phyloP scores from a whole-genome alignment of 306 rosid species.

The Vachellia collinsii region DNA sequence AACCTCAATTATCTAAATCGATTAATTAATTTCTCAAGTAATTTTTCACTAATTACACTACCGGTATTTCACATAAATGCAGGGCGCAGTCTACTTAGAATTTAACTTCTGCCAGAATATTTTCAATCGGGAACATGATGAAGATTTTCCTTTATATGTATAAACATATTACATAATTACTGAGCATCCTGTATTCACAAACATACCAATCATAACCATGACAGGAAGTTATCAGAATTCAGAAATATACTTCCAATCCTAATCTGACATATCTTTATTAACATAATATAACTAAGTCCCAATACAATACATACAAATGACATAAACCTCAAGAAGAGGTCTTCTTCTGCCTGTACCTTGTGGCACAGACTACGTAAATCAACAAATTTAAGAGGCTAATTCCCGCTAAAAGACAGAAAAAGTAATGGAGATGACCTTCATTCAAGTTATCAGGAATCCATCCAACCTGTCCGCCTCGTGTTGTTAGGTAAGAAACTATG shows the following conservation, averaged over 20 bases:
- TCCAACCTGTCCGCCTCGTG: conserved; percentile 63
- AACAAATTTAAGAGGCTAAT: conserved; percentile 76
- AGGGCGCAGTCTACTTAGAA: neutral
- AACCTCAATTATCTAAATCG: neutral
- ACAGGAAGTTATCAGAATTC: neutral
- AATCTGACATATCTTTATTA: too few species aligned
- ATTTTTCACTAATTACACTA: neutral
- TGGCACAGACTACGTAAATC: conserved; percentile 64
- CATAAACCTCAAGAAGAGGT: conserved; percentile 48
- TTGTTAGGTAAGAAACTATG: conserved; percentile 72
- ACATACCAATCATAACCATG: conserved; percentile 8
- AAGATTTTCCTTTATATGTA: conserved; percentile 13
- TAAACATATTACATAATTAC: conserved; percentile 16
- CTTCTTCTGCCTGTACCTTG: conserved; percentile 70
- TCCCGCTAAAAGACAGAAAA: conserved; percentile 87
- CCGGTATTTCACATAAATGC: neutral
- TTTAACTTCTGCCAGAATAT: neutral
- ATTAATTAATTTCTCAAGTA: neutral
- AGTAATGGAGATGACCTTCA: conserved; percentile 78
- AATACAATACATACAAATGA: neutral
- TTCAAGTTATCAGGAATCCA: conserved; percentile 94
- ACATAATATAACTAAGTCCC: too few species aligned
- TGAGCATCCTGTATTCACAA: conserved; percentile 24
- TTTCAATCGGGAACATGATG: conserved; percentile 10
- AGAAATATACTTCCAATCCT: neutral